These are phyloP conservation scores for Panicum virgatum DNA, from an alignment of 202 grass and related monocot genomes.

Conservation along the genomic window DNA sequence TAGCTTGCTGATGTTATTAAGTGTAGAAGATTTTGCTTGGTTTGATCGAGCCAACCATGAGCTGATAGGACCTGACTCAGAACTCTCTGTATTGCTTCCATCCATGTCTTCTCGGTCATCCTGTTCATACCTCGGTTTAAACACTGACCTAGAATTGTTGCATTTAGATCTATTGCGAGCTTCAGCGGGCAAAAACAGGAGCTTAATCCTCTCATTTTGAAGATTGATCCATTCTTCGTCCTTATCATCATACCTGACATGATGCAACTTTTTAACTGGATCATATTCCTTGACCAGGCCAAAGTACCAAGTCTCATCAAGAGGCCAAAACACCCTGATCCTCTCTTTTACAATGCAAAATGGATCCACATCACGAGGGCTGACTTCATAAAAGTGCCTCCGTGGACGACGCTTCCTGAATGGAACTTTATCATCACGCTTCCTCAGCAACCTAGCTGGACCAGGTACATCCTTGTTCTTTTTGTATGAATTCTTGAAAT, in stretches of 20 bases:
- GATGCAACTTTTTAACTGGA: conserved; percentile 70
- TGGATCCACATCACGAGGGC: conserved; percentile 69
- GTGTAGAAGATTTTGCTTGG: conserved; percentile 46
- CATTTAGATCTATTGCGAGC: conserved; percentile 49
- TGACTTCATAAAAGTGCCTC: conserved; percentile 88
- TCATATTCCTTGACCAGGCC: conserved; percentile 89
- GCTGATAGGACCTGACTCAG: conserved; percentile 62
- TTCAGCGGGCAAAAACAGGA: conserved; percentile 87
- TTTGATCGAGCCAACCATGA: conserved; percentile 58
- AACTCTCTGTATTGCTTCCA: conserved; percentile 44
- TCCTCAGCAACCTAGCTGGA: conserved; percentile 55
- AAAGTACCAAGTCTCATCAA: conserved; percentile 91
- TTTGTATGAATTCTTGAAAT: conserved; percentile 37
- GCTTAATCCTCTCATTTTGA: conserved; percentile 93
- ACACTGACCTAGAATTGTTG: conserved; percentile 40
- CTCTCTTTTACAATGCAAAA: conserved; percentile 82
- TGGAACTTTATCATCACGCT: conserved; percentile 51
- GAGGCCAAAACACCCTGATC: conserved; percentile 96
- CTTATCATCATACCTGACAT: conserved; percentile 92
- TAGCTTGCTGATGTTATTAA: conserved; percentile 45
- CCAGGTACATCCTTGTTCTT: conserved; percentile 42
- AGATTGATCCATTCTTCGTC: conserved; percentile 98
- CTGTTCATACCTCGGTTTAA: conserved; percentile 32
- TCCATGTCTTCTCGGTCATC: conserved; percentile 49
- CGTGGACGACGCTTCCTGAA: conserved; percentile 65